Evolutionary conservation across 768 basidiomycete species (phyloP).

Genomic region (Suillus americanus): DNA sequence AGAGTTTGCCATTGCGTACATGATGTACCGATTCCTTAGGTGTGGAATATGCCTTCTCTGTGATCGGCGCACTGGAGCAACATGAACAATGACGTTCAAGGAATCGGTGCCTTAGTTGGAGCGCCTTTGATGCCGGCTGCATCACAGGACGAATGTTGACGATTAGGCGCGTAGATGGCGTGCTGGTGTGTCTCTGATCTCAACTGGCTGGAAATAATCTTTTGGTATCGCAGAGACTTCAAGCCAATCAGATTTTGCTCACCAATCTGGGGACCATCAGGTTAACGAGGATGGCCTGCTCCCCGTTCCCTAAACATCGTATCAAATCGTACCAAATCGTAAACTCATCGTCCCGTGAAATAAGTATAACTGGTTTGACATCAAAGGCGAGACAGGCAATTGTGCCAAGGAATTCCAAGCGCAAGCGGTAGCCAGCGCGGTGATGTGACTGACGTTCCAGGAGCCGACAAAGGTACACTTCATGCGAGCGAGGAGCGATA

Average conservation of each 20-base stretch:
- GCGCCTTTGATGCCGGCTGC: neutral
- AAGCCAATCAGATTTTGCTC: neutral
- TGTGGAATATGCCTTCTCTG: neutral
- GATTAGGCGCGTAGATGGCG: neutral
- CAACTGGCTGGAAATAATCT: neutral
- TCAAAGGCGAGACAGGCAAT: neutral
- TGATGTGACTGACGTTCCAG: neutral
- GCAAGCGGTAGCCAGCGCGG: neutral
- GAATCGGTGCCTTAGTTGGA: neutral
- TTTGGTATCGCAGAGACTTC: neutral
- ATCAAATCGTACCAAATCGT: neutral
- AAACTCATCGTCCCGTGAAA: neutral
- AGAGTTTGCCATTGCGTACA: neutral
- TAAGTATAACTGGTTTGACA: neutral
- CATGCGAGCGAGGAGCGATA: neutral
- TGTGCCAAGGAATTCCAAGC: neutral
- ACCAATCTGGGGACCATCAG: neutral
- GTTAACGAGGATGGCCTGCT: neutral
- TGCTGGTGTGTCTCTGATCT: neutral
- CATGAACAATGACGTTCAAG: neutral
- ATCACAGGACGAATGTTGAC: no score
- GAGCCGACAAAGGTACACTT: neutral
- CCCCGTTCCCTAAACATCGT: neutral
- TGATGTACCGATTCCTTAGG: neutral
- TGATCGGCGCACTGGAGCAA: neutral